phyloP scores from a whole-genome alignment of 768 basidiomycete genomes.

The Dioszegia crocea region DNA sequence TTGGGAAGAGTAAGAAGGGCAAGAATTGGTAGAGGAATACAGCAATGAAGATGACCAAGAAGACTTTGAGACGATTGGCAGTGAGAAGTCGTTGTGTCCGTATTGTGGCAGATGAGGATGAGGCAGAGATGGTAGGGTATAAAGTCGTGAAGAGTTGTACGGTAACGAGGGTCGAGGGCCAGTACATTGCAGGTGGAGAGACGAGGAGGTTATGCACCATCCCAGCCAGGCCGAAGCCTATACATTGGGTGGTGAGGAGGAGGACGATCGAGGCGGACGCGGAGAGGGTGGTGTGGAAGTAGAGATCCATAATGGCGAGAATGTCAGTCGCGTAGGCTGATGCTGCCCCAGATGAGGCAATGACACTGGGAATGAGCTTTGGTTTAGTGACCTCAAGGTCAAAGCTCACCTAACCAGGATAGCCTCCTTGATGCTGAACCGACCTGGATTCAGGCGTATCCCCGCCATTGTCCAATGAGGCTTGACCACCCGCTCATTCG shows the following conservation, averaged over 20 bases:
- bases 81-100: conserved; percentile 16
- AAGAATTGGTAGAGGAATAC: conserved; percentile 45
- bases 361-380: conserved; percentile 24
- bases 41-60: conserved; percentile 28
- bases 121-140: conserved; percentile 26
- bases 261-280: conserved; percentile 42
- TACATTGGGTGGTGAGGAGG: conserved; percentile 49
- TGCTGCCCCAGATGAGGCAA: conserved; percentile 41
- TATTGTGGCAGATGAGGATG: conserved; percentile 17
- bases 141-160: conserved; percentile 50
- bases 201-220: conserved; percentile 49
- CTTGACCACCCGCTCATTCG: conserved; percentile 23
- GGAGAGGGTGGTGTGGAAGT: conserved; percentile 44
- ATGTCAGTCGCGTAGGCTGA: conserved; percentile 51
- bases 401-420: conserved; percentile 43
- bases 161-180: conserved; percentile 46
- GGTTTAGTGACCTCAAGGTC: no score
- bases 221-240: conserved; percentile 50
- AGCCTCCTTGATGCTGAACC: conserved; percentile 48
- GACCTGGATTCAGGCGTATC: conserved; percentile 44
- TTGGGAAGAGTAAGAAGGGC: conserved; percentile 48
- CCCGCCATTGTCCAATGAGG: conserved; percentile 12
- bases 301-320: conserved; percentile 49
- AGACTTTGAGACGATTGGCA: conserved; percentile 25
- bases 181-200: conserved; percentile 46